Evolutionary conservation across 768 basidiomycete genomes (phyloP), one percentile per base, ranked within the genome.

Genomic region (Mycena leptocephala): DNA sequence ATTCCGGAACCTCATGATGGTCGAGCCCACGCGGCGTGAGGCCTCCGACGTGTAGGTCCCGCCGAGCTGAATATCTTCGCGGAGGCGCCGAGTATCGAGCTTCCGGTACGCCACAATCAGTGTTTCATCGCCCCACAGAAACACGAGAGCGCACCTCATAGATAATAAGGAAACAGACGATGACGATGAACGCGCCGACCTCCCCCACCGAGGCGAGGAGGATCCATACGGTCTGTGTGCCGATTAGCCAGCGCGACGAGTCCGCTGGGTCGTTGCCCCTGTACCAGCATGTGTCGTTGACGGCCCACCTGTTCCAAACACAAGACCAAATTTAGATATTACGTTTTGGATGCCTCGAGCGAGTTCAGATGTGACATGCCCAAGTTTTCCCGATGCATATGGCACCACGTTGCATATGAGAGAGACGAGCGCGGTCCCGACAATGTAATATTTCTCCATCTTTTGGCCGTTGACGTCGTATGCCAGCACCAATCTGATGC

Each of bases 181-280:
- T 51, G 3, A 80, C 78, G 3, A 78, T 61, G 22, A 69, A 70
- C 2, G 81, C 81, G 33, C 74, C 78, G 28, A 79, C 24, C 58
- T 83, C 82, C 22, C 78, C 77, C 3, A 68, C 63, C n/a, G 79
- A 80, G 0, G 76, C 74, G 14, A 82, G 55, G 13, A 74, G 33
- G 18, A 80, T 72, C 82, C 82, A 83, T 59, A 82, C 76, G 10
- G 81, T 80, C 48, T 80, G 80, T 14, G 82, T 83, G 4, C 76
- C 79, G 18, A 81, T 79, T 20, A 83, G 61, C 81, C 82, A 83
- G 2, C 69, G 66, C 20, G 82, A 24, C 18, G 39, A n/a, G 43
- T 46, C 32, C 26, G 70, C 39, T 1, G 59, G 48, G 26, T 82
- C 66, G 2, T 73, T 48, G 65, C 78, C 80, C 30, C 72, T 71